Conservation (phyloP, 352 stramenopile genomes). For the Globisporangium paroecandrum region DNA sequence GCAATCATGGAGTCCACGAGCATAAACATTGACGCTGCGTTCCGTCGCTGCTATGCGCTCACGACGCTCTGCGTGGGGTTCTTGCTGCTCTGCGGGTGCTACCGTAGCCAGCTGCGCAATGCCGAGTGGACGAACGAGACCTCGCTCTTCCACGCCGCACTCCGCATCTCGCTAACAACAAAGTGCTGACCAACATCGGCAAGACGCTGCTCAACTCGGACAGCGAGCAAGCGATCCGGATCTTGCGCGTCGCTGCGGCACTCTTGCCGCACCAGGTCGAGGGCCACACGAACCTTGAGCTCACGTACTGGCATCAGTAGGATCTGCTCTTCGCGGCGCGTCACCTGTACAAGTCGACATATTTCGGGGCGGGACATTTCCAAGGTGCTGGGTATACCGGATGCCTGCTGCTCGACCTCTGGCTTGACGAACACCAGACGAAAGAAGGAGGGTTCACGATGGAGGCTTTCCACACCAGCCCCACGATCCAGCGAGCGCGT, state of each 20-base stretch:
- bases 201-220: slow-evolving; percentile 60
- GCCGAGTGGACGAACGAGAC: slow-evolving; percentile 60
- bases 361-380: slow-evolving; percentile 23
- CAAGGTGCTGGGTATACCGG: slow-evolving; percentile 2
- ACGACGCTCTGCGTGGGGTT: slow-evolving; percentile 20
- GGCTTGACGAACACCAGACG: slow-evolving; percentile 21
- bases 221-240: slow-evolving; percentile 29
- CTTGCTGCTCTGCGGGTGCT: slow-evolving; percentile 31
- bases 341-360: slow-evolving; percentile 45
- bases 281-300: slow-evolving; percentile 52
- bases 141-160: slow-evolving; percentile 49
- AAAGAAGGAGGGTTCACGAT: neutral
- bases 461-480: slow-evolving; percentile 26
- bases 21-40: neutral
- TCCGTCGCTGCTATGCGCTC: slow-evolving; percentile 8
- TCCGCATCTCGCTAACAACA: slow-evolving; percentile 64
- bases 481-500: slow-evolving; percentile 24
- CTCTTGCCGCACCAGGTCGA: slow-evolving; percentile 48
- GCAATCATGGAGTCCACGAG: neutral
- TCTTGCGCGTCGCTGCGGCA: slow-evolving; percentile 33
- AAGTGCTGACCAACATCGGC: slow-evolving; percentile 69
- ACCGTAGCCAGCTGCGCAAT: slow-evolving; percentile 52
- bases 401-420: slow-evolving; percentile 29
- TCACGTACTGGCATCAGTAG: slow-evolving; percentile 30
- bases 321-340: slow-evolving; percentile 38